phyloP scores from a whole-genome alignment of 2,329 filamentous ascomycete genomes.

The Apiospora arundinis region DNA sequence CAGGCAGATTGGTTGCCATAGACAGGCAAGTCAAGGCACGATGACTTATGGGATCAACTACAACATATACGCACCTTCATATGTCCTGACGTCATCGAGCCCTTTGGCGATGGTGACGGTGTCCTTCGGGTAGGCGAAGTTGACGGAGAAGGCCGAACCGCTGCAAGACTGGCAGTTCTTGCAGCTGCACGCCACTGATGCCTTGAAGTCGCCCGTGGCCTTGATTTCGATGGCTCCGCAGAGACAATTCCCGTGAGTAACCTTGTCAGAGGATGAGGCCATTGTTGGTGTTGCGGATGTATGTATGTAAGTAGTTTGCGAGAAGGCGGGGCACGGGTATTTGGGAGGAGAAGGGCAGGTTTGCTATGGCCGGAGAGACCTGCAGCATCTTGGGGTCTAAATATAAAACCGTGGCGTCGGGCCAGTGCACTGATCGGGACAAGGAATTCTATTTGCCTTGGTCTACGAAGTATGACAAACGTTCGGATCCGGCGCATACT shows the following conservation, averaged over 20 bases:
- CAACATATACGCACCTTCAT: slow-evolving; percentile 19
- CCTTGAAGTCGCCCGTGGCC: slow-evolving; percentile 20
- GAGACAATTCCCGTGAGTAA: slow-evolving; percentile 24
- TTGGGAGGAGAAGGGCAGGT: neutral
- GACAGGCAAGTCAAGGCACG: no score
- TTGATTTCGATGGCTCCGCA: slow-evolving; percentile 23
- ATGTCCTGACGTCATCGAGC: slow-evolving; percentile 20
- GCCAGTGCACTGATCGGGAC: neutral
- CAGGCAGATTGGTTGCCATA: neutral
- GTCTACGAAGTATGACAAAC: neutral
- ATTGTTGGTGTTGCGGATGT: neutral
- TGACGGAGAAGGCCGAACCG: slow-evolving; percentile 21
- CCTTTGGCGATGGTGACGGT: slow-evolving; percentile 22
- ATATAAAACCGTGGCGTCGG: neutral
- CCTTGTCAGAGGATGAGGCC: neutral
- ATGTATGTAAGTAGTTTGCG: neutral
- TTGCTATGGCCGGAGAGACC: neutral
- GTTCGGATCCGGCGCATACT: neutral
- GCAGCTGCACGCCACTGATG: slow-evolving; percentile 24
- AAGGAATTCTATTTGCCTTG: neutral
- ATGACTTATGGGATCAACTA: neutral
- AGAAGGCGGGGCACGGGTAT: neutral
- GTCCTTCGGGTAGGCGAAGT: slow-evolving; percentile 24
- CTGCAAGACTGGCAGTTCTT: slow-evolving; percentile 24
- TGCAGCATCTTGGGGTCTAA: neutral